Conservation (phyloP, 495 filamentous ascomycete genomes). For the Margaritispora aquatica region DNA sequence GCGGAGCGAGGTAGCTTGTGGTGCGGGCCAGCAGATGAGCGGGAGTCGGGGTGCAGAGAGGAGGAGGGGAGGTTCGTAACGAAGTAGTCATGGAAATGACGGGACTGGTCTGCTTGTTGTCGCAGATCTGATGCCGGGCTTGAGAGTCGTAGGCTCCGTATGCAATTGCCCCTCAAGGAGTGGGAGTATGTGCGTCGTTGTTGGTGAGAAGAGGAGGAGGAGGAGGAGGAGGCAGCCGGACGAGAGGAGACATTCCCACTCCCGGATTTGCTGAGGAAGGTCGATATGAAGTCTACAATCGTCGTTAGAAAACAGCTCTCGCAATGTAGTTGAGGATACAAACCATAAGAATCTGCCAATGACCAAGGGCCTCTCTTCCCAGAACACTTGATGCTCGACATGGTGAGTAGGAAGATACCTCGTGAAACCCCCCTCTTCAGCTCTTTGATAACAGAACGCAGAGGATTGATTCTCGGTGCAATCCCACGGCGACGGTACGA, state of each 20-base stretch:
- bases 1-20: constrained; percentile 81
- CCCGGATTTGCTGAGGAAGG: constrained; percentile 13
- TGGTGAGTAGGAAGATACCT: background rate
- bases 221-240: too few relatives aligned
- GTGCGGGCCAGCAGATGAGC: constrained; percentile 51
- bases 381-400: constrained; percentile 5
- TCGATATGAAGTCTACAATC: constrained; percentile 19
- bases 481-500: too few relatives aligned
- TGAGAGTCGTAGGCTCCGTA: background rate
- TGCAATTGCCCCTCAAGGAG: background rate
- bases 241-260: background rate
- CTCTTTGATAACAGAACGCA: too few relatives aligned
- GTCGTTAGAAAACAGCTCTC: background rate
- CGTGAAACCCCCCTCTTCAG: background rate
- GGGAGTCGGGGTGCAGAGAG: constrained; percentile 85
- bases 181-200: background rate
- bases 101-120: constrained; percentile 27
- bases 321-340: background rate
- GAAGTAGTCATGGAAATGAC: constrained; percentile 91
- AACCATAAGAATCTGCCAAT: constrained; percentile 22
- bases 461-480: too few relatives aligned
- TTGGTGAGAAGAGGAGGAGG: background rate
- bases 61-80: constrained; percentile 91
- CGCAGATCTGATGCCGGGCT: background rate
- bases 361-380: constrained; percentile 11